Base-by-base conservation (phyloP, 2,329 filamentous ascomycete genomes). In the Monilinia fructigena region DNA sequence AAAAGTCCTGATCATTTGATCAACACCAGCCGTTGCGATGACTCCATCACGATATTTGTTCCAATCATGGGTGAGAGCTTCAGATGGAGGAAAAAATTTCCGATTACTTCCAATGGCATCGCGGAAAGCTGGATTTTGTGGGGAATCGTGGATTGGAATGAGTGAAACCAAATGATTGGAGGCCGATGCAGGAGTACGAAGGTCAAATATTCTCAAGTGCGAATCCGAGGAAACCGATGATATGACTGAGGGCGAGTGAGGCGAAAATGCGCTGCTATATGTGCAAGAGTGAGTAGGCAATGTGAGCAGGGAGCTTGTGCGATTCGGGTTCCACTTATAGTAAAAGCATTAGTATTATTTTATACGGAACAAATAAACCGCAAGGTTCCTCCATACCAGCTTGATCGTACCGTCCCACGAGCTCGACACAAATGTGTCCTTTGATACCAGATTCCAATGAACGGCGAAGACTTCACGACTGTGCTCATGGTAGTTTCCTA, bases 401-500 rank as follows among this genome's bases (percentile, higher is more conserved):
- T 97, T 97, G 73, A 98, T 87, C 2, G 92, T 96, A 60, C 95
- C 95, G 75, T 99, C 95, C 95, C 95, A 99, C 7, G 92, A 96
- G 71, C 89, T 93, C 0, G 92, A 96, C 40, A 93, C 85, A 76
- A 99, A 98, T 0, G 87, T 92, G 74, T 95, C 91, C 77, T 99
- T 99, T 40, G 90, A 86, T 6, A 96, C 86, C 26, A 96, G 86
- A 73, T 94, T 97, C 94, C 94, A 99, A 75, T 89, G 86, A 4
- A 97, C 93, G 2, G 92, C 89, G 77, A 98, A 97, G 11, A 96
- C 90, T 79, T 99, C 95, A 66, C 94, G 86, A 71, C 90, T 92
- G 78, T 99, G 95, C 76, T 98, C 95, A 76, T 93, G 89, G 83
- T 95, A 99, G 71, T 90, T 92, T 79, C 92, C 91, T 66, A 99